phyloP scores from a whole-genome alignment of 768 basidiomycete species.

The Paxillus rubicundulus region DNA sequence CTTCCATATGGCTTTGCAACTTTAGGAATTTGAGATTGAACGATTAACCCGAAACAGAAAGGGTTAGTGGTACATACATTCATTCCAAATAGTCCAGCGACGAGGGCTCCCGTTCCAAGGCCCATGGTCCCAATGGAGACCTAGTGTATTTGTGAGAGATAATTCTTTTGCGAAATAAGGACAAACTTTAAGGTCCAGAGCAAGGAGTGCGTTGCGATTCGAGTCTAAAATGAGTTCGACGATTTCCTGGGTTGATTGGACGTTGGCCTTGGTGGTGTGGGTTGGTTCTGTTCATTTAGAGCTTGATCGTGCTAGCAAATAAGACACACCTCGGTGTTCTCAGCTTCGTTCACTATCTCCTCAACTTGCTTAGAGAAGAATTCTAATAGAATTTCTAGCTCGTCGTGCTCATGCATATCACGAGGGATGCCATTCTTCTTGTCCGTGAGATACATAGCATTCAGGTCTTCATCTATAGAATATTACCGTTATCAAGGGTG shows the following conservation, averaged over 20 bases:
- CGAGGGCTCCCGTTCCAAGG: conserved; percentile 82
- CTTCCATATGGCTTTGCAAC: conserved; percentile 76
- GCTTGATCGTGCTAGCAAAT: neutral
- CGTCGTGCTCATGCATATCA: conserved; percentile 81
- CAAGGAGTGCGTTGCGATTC: conserved; percentile 88
- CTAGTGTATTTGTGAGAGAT: conserved; percentile 34
- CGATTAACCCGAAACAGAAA: conserved; percentile 24
- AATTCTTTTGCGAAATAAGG: neutral
- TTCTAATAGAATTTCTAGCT: conserved; percentile 90
- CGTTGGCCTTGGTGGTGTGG: conserved; percentile 55
- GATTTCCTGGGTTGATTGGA: conserved; percentile 97
- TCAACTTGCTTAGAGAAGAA: conserved; percentile 96
- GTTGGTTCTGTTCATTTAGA: neutral
- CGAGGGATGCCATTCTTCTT: conserved; percentile 64
- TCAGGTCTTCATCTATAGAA: conserved; percentile 81
- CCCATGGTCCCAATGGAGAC: conserved; percentile 96
- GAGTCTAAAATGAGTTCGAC: conserved; percentile 95
- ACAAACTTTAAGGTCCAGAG: conserved; percentile 82
- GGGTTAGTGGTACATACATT: conserved; percentile 58
- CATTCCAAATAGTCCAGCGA: conserved; percentile 95
- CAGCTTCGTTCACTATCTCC: conserved; percentile 92
- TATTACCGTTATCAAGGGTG: conserved; percentile 3
- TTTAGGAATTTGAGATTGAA: conserved; percentile 32
- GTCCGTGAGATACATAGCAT: conserved; percentile 93
- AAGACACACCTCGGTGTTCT: conserved; percentile 71